phyloP scores from a whole-genome alignment of 257 asterid genomes.

The Plantago ovata region DNA sequence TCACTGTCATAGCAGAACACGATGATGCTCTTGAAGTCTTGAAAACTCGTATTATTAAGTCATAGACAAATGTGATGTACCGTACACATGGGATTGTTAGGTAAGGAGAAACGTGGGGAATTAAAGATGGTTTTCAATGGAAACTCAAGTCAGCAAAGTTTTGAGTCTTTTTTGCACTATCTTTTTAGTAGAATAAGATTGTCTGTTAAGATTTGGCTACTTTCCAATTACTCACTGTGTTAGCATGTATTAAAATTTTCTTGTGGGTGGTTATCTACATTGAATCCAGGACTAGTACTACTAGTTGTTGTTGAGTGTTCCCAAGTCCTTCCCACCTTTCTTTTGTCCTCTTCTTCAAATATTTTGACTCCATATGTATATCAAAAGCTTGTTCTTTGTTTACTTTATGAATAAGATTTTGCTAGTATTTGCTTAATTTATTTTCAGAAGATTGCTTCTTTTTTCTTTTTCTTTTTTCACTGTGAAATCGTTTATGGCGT shows the following conservation, averaged over 20 bases:
- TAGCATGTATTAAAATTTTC: not conserved
- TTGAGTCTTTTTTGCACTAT: not conserved
- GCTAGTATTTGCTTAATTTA: not conserved
- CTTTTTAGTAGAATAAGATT: constrained; percentile 8
- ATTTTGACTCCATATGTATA: not conserved
- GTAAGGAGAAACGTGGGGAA: not conserved
- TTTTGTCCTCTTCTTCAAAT: not conserved
- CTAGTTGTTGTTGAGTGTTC: constrained; percentile 3
- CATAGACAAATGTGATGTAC: not conserved
- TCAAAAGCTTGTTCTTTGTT: not conserved
- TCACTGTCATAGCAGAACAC: too few relatives aligned
- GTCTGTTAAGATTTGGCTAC: constrained; percentile 6
- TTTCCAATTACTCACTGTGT: not conserved
- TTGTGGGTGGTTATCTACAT: not conserved
- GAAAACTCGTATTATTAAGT: too few relatives aligned
- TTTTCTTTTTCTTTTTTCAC: too few relatives aligned
- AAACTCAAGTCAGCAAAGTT: constrained; percentile 1
- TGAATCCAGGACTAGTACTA: not conserved
- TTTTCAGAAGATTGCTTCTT: not conserved
- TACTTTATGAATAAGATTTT: not conserved
- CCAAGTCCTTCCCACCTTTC: constrained; percentile 7
- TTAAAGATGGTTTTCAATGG: not conserved
- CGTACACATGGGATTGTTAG: constrained; percentile 6
- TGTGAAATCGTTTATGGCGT: not conserved
- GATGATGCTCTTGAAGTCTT: too few relatives aligned